These are phyloP conservation scores for Apophysomyces ossiformis DNA, from an alignment of 371 early-diverging fungal genomes.

Conservation along the genomic window DNA sequence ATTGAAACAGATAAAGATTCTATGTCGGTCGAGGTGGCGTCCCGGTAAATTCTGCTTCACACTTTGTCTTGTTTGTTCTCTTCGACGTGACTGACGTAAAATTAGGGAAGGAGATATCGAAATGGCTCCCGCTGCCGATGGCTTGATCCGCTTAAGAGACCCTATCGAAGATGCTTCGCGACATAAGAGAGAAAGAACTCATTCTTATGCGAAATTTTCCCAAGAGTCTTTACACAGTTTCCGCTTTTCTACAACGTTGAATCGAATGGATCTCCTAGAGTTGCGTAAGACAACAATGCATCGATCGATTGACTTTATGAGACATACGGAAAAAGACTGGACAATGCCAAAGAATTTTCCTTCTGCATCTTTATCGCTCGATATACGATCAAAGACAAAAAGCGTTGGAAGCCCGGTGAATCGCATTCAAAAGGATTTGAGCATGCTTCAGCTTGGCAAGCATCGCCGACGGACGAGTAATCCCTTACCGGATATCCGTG, in stretches of 20 bases:
- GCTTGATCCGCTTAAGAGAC: slow-evolving; percentile 38
- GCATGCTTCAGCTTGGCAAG: slow-evolving; percentile 11
- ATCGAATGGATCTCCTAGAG: slow-evolving; percentile 32
- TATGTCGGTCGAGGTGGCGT: slow-evolving; percentile 3
- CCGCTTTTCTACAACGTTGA: slow-evolving; percentile 46
- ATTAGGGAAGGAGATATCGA: slow-evolving; percentile 24
- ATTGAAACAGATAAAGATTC: neutral
- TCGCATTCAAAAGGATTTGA: slow-evolving; percentile 13
- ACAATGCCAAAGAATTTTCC: slow-evolving; percentile 38
- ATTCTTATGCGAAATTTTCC: slow-evolving; percentile 36
- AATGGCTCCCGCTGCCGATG: slow-evolving; percentile 31
- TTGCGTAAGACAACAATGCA: slow-evolving; percentile 49
- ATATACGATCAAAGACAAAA: slow-evolving; percentile 24
- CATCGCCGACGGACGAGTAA: slow-evolving; percentile 24
- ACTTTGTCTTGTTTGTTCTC: neutral
- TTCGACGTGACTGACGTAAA: neutral
- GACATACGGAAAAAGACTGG: slow-evolving; percentile 35
- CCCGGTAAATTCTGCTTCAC: neutral
- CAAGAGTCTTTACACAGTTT: slow-evolving; percentile 64
- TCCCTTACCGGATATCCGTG: slow-evolving; percentile 23
- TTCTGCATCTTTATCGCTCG: slow-evolving; percentile 23
- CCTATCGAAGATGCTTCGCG: slow-evolving; percentile 14
- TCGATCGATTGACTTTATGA: slow-evolving; percentile 54
- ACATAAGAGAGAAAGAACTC: slow-evolving; percentile 13
- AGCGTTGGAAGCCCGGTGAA: slow-evolving; percentile 26